phyloP scores from a whole-genome alignment of 2,329 filamentous ascomycete species.

The Diaporthe sp. region DNA sequence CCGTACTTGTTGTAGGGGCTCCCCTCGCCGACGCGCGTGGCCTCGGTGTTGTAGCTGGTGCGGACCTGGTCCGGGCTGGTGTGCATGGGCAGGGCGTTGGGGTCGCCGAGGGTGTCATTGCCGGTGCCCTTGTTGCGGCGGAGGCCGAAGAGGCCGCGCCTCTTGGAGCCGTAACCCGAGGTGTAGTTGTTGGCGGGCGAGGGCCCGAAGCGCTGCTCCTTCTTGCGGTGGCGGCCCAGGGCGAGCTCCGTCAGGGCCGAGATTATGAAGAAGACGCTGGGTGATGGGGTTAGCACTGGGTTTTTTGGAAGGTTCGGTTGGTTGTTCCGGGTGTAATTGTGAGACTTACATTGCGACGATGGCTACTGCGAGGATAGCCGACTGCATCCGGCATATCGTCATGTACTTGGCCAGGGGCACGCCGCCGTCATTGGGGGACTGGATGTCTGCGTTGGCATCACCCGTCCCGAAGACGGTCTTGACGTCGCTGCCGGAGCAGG shows the following conservation, averaged over 20 bases:
- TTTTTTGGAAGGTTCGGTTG: background rate
- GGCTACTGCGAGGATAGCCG: slow-evolving; percentile 81
- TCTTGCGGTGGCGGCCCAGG: slow-evolving; percentile 51
- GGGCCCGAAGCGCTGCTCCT: slow-evolving; percentile 57
- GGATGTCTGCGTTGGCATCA: slow-evolving; percentile 62
- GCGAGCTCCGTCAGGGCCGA: slow-evolving; percentile 47
- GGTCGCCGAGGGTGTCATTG: slow-evolving; percentile 45
- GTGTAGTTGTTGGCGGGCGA: slow-evolving; percentile 58
- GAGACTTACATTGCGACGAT: slow-evolving; percentile 80
- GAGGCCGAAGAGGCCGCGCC: slow-evolving; percentile 50
- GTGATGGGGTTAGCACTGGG: slow-evolving; percentile 17
- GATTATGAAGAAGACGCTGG: slow-evolving; percentile 52
- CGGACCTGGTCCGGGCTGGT: slow-evolving; percentile 52
- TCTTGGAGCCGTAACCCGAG: slow-evolving; percentile 51
- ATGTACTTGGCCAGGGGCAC: slow-evolving; percentile 64
- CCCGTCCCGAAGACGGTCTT: slow-evolving; percentile 79
- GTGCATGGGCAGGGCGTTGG: slow-evolving; percentile 53
- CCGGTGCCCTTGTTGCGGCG: slow-evolving; percentile 47
- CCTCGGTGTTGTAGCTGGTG: slow-evolving; percentile 54
- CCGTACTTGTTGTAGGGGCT: slow-evolving; percentile 50
- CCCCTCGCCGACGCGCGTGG: slow-evolving; percentile 49
- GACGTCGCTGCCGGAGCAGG: slow-evolving; percentile 71
- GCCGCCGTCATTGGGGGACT: slow-evolving; percentile 62
- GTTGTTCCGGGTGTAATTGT: rapidly evolving
- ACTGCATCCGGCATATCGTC: slow-evolving; percentile 80